Evolutionary conservation across 495 filamentous ascomycete genomes (phyloP).

Genomic region (Neurospora tetraspora): DNA sequence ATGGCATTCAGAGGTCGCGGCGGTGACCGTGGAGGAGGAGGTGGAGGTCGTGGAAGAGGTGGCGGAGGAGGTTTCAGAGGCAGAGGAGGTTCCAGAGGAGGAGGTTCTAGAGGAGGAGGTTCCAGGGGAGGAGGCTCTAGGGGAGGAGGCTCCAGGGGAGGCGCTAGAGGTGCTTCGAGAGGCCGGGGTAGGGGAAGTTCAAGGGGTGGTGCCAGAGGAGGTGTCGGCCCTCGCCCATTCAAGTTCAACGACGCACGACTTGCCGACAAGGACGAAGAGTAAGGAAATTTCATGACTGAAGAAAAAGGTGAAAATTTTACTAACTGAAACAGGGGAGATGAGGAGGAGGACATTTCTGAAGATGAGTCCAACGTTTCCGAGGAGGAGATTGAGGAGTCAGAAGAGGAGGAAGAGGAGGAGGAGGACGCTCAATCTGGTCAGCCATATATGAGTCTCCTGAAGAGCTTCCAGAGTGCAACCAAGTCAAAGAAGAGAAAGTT

Average conservation of each 20-base stretch:
- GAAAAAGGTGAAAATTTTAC: not conserved
- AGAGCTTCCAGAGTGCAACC: conserved; percentile 50
- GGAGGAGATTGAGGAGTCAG: conserved; percentile 24
- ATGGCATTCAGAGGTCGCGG: conserved; percentile 25
- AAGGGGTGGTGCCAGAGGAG: conserved; percentile 25
- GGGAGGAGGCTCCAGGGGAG: conserved; percentile 13
- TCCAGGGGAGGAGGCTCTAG: conserved; percentile 17
- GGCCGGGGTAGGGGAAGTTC: conserved; percentile 13
- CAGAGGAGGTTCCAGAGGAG: conserved; percentile 11
- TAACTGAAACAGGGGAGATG: conserved; percentile 8
- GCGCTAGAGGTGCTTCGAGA: conserved; percentile 12
- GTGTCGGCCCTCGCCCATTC: conserved; percentile 14
- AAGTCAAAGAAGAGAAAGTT: conserved; percentile 61
- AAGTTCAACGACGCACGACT: conserved; percentile 29
- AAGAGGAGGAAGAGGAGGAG: conserved; percentile 32
- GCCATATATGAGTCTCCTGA: conserved; percentile 58
- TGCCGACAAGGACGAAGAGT: conserved; percentile 25
- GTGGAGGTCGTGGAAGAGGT: conserved; percentile 9
- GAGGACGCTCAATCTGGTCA: conserved; percentile 25
- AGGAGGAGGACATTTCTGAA: conserved; percentile 12
- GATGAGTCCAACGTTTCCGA: conserved; percentile 32
- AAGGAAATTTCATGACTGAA: conserved; percentile 5
- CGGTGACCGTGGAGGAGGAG: conserved; percentile 24
- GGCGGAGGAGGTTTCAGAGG: conserved; percentile 14
- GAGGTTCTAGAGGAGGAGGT: conserved; percentile 12